Evolutionary conservation across 495 filamentous ascomycete genomes (phyloP).

Genomic region (Trichoderma reesei): DNA sequence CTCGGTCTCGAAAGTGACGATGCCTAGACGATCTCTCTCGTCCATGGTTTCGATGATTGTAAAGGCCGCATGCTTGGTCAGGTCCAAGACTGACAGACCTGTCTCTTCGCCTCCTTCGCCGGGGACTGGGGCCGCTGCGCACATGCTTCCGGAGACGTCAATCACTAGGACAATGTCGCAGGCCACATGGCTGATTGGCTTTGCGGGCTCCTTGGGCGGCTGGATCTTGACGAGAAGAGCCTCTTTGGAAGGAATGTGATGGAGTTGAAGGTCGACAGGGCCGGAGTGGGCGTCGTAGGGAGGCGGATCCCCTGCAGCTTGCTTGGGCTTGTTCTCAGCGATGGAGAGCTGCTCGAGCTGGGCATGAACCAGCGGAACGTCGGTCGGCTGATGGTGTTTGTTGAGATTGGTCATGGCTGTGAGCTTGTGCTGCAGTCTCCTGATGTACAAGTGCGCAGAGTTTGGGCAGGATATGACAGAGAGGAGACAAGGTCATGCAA

Average conservation of each 20-base stretch:
- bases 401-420: slow-evolving; percentile 2
- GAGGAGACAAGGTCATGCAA: not conserved
- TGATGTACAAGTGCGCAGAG: not conserved
- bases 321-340: not conserved
- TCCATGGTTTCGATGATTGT: slow-evolving; percentile 35
- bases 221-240: slow-evolving; percentile 30
- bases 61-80: slow-evolving; percentile 35
- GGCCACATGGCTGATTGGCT: slow-evolving; percentile 21
- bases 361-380: not conserved
- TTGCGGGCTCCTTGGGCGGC: slow-evolving; percentile 23
- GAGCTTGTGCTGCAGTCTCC: not conserved
- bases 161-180: slow-evolving; percentile 40
- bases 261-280: slow-evolving; percentile 19
- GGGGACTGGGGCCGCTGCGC: slow-evolving; percentile 19
- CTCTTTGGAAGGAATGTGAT: slow-evolving; percentile 20
- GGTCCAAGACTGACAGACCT: slow-evolving; percentile 33
- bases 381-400: not conserved
- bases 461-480: not conserved
- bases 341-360: not conserved
- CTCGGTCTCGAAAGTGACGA: slow-evolving; percentile 30
- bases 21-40: slow-evolving; percentile 32
- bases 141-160: slow-evolving; percentile 39
- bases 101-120: slow-evolving; percentile 22
- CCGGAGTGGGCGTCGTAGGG: not conserved
- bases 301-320: not conserved